Evolutionary conservation across 345 rosid genomes (phyloP), one percentile per base, ranked within the genome.

Genomic region (Ceriops tagal): DNA sequence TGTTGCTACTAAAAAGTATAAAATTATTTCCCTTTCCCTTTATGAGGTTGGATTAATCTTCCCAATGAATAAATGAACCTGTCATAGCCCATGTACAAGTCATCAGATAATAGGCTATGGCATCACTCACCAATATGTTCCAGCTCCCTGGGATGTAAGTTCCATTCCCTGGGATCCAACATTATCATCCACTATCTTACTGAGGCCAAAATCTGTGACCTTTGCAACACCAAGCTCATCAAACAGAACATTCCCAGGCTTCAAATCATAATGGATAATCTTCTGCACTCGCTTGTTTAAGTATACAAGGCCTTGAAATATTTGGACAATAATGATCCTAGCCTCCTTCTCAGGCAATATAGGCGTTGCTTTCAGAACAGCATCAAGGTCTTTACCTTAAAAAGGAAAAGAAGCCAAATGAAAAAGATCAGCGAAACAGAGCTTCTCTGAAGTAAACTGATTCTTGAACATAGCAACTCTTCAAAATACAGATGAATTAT

Each of bases 91-190:
- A 56, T n/a, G 11, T 56, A 37, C 30, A 46, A 67, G 55, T 65
- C 58, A 73, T 56, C 22, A 59, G 47, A 61, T 64, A 43, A 32
- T 13, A 67, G 65, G 55, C 59, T 74, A 53, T 62, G 68, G 69
- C 61, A 73, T 21, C 2, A 67, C 89, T 85, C 71, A 92, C 99
- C 99, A 96, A 79, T 96, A 92, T 46, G 99, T 92, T 79, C 99
- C 99, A 71, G 99, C 99, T 78, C 99, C 99, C 75, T 92, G 99
- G 71, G 99, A 96, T 46, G 99, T 96, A 72, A 96, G 97, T 77
- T 96, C 99, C 99, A 92, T 96, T 58, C 99, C 99, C 82, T 86
- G 96, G 30, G 99, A 87, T 72, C 97, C 98, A 73, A 86, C 91
- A 78, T 90, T 83, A 63, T 89, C 91, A 81, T 96, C 98, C 77